Evolutionary conservation across 2,329 filamentous ascomycete genomes (phyloP).

Genomic region (Juglanconis sp.): DNA sequence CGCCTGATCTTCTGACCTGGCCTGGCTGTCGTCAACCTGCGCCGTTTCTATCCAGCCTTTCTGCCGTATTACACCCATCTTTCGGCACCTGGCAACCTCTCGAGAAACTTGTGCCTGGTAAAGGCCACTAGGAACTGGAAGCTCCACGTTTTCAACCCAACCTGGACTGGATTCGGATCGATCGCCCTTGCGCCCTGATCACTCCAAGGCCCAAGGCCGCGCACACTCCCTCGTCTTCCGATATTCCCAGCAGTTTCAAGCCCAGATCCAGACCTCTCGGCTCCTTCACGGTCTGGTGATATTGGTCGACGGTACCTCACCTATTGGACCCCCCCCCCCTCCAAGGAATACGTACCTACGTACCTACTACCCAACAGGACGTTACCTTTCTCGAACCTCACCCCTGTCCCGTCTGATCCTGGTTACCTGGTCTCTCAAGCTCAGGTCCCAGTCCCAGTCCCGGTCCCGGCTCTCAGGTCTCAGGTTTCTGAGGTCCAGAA

Average conservation of each 20-base stretch:
- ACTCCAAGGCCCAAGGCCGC: constrained; percentile 5
- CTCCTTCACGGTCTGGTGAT: constrained; percentile 9
- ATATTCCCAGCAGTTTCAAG: background rate
- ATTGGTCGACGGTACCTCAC: background rate
- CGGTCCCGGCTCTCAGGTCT: constrained; percentile 11
- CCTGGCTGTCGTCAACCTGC: background rate
- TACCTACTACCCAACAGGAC: constrained; percentile 7
- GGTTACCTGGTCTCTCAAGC: constrained; percentile 2
- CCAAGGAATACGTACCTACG: constrained; percentile 13
- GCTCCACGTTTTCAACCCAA: constrained; percentile 10
- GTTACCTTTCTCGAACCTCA: constrained; percentile 12
- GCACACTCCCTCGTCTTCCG: constrained; percentile 5
- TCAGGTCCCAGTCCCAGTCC: constrained; percentile 14
- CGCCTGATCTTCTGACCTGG: constrained; percentile 2
- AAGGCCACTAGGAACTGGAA: constrained; percentile 9
- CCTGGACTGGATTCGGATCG: constrained; percentile 2
- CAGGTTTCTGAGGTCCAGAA: constrained; percentile 12
- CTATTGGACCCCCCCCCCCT: background rate
- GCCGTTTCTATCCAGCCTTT: constrained; percentile 12
- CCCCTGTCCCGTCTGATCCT: constrained; percentile 15
- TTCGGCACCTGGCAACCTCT: background rate
- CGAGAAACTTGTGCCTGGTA: too few species aligned
- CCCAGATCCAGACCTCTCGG: constrained; percentile 1
- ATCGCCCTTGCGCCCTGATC: constrained; percentile 12
- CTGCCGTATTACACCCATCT: constrained; percentile 10